These are phyloP conservation scores for Starmerella bacillaris DNA, from an alignment of 805 yeast genomes.

Conservation along the genomic window DNA sequence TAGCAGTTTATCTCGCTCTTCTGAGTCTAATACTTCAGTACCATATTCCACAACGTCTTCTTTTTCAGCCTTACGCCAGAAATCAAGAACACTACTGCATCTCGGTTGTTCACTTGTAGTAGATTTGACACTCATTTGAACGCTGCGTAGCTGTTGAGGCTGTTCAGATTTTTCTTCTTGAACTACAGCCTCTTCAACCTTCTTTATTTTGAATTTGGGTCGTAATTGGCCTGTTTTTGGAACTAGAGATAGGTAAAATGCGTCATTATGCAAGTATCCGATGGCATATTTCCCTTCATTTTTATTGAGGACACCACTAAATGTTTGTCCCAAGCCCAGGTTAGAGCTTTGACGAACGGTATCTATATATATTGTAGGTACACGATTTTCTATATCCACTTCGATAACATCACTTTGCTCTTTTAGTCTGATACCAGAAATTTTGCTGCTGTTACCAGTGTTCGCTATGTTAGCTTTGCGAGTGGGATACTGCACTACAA, in stretches of 20 bases:
- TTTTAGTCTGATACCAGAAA: slow-evolving; percentile 33
- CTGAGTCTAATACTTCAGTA: neutral
- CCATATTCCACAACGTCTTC: slow-evolving; percentile 24
- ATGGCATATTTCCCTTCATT: slow-evolving; percentile 22
- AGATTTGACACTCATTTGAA: slow-evolving; percentile 60
- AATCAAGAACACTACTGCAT: slow-evolving; percentile 49
- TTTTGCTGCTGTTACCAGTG: neutral
- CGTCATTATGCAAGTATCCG: slow-evolving; percentile 25
- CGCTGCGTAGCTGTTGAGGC: slow-evolving; percentile 32
- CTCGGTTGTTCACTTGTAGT: slow-evolving; percentile 40
- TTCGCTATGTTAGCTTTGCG: slow-evolving; percentile 17
- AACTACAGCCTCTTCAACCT: slow-evolving; percentile 8
- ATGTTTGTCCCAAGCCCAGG: slow-evolving; percentile 30
- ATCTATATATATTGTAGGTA: slow-evolving; percentile 48
- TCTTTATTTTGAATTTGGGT: slow-evolving; percentile 48
- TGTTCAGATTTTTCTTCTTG: neutral
- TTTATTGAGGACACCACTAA: slow-evolving; percentile 45
- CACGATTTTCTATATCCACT: slow-evolving; percentile 54
- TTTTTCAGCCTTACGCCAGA: slow-evolving; percentile 46
- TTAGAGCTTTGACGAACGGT: slow-evolving; percentile 13
- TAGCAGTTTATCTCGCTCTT: neutral
- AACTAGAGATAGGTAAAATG: slow-evolving; percentile 45
- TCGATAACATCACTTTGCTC: slow-evolving; percentile 47
- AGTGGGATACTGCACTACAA: slow-evolving; percentile 45
- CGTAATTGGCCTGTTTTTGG: slow-evolving; percentile 57